Percentiles rank a stretch among this genome's conserved stretches.
phyloP scores from a whole-genome alignment of 106 monocot species.

The Chionographis japonica region DNA sequence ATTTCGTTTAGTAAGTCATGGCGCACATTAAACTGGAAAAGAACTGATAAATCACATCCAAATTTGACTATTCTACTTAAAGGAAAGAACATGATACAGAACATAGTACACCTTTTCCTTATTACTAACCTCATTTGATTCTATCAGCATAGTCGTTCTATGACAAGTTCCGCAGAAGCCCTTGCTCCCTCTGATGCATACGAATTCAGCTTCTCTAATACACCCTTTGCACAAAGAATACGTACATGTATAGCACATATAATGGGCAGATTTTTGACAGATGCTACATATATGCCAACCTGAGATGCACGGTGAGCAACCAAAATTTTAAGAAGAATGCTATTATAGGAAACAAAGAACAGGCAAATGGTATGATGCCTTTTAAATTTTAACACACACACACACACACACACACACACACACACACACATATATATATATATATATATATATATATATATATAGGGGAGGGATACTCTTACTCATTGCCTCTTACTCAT shows the following conservation, averaged over 20 bases:
- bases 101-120: slow-evolving; percentile 20
- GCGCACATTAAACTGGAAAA: too few species aligned
- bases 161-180: slow-evolving; percentile 78
- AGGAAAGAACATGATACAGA: background rate
- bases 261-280: slow-evolving; percentile 62
- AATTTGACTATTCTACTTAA: too few species aligned
- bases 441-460: too few species aligned
- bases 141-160: slow-evolving; percentile 67
- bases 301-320: slow-evolving; percentile 18
- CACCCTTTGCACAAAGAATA: slow-evolving; percentile 81
- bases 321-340: background rate
- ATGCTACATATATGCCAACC: slow-evolving; percentile 91
- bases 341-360: background rate
- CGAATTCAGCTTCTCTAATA: slow-evolving; percentile 48
- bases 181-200: slow-evolving; percentile 65
- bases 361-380: background rate
- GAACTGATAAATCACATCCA: too few species aligned
- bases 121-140: slow-evolving; percentile 34
- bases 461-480: too few species aligned
- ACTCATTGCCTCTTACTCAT: too few species aligned
- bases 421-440: too few species aligned
- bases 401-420: too few species aligned
- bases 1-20: too few species aligned
- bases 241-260: slow-evolving; percentile 90
- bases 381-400: too few species aligned